Percentiles rank a stretch among this genome's conserved stretches.
Evolutionary conservation across 2,329 filamentous ascomycete species (phyloP).

Genomic region (Xylaria sp.): DNA sequence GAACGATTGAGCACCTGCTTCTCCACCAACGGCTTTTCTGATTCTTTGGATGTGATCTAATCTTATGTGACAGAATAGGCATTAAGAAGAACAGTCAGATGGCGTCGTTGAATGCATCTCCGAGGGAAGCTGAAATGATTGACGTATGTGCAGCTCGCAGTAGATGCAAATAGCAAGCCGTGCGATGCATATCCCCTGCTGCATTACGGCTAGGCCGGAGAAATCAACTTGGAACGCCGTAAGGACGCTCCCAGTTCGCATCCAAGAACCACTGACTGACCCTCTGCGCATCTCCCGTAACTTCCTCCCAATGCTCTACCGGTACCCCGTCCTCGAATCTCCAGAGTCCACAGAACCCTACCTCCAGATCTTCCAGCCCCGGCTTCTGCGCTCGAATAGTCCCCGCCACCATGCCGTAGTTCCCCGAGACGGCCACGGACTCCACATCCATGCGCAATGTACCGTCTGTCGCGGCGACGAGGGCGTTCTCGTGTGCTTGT

Average conservation of each 20-base stretch:
- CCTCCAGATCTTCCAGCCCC: constrained; percentile 9
- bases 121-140: background rate
- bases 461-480: background rate
- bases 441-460: constrained; percentile 21
- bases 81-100: background rate
- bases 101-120: background rate
- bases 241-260: background rate
- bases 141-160: background rate
- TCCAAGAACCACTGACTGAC: background rate
- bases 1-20: background rate
- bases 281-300: background rate
- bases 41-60: background rate
- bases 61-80: background rate
- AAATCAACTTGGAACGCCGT: background rate
- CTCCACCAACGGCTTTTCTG: background rate
- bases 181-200: background rate
- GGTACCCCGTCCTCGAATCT: constrained; percentile 12
- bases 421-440: background rate
- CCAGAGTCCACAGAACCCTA: constrained; percentile 21
- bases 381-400: constrained; percentile 18
- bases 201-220: background rate
- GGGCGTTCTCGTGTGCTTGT: constrained; percentile 15
- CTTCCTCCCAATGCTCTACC: constrained; percentile 22
- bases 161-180: background rate
- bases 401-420: constrained; percentile 5